Conservation (phyloP, 1,284 basidiomycete species). For the Tilletia indica region DNA sequence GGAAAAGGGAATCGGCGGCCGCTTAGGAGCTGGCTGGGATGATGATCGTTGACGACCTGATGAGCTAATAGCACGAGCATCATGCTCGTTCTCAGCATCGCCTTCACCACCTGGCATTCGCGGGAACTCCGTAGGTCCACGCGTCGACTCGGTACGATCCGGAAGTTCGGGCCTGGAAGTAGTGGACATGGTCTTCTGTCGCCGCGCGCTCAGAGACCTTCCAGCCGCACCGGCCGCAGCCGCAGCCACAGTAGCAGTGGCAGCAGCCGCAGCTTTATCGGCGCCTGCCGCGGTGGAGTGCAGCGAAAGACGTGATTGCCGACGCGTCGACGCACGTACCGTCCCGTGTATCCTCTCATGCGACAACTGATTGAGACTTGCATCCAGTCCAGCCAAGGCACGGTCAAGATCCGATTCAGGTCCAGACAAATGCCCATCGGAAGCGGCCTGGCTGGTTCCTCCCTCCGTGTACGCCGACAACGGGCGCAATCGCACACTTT, state of each 20-base stretch:
- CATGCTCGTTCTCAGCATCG: conserved; percentile 7
- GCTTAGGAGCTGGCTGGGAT: conserved; percentile 37
- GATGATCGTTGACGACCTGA: conserved; percentile 33
- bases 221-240: background rate
- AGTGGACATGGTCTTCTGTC: background rate
- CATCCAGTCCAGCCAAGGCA: conserved; percentile 16
- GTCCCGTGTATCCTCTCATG: conserved; percentile 11
- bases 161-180: background rate
- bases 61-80: conserved; percentile 13
- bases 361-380: conserved; percentile 8
- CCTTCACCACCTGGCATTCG: background rate
- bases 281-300: background rate
- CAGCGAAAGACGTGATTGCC: background rate
- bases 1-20: conserved; percentile 36
- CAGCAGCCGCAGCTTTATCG: conserved; percentile 7
- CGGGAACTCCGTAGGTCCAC: background rate
- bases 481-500: background rate
- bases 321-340: background rate
- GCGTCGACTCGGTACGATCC: too few species aligned
- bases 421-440: conserved; percentile 11
- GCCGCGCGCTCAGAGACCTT: background rate
- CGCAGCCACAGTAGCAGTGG: background rate
- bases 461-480: background rate
- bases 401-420: conserved; percentile 7
- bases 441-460: conserved; percentile 10